Evolutionary conservation across 176 grass and related monocot species (phyloP), one percentile per base, ranked within the genome.

Genomic region (Phoenix dactylifera): DNA sequence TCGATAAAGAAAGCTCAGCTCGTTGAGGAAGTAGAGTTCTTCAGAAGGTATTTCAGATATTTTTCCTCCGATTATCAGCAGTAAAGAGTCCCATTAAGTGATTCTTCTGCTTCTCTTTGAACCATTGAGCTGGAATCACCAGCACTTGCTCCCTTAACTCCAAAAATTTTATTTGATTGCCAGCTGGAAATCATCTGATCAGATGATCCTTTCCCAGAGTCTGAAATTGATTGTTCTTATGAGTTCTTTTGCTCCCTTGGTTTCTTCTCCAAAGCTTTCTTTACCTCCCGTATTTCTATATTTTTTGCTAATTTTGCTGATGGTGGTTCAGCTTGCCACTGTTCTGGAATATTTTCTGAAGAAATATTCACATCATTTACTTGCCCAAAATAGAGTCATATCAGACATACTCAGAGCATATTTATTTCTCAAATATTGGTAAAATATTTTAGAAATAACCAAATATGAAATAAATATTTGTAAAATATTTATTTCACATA

Each of bases 261-360:
- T 82, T 93, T 98, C 79, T 98, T 98, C 55, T 98, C 88, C 49
- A 88, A 71, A 56, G 26, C 15, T 71, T 84, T 95, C 71, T 95
- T 95, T 4, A 56, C 55, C 64, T 92, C 84, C 24, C 52, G 80
- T 73, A 39, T 50, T 60, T 28, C 84, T 64, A 68, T 24, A 64
- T 30, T 54, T 55, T 71, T 83, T 50, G 65, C 70, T 65, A 87
- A 80, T 24, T 60, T 68, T 66, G 53, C 22, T 50, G 67, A 60
- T 71, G 60, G 22, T 58, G 58, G 64, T 4, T 71, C 77, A 20
- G 20, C 58, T 17, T 3, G 54, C 5, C 22, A 20, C 32, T 35
- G 32, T 3, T 60, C 49, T 35, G 35, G 32, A 16, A 58, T 54
- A 69, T 68, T 58, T 81, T 78, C 60, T 9, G 52, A 71, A 71